Conservation (phyloP, 495 filamentous ascomycete genomes). For the Penicillium simplicissimum region DNA sequence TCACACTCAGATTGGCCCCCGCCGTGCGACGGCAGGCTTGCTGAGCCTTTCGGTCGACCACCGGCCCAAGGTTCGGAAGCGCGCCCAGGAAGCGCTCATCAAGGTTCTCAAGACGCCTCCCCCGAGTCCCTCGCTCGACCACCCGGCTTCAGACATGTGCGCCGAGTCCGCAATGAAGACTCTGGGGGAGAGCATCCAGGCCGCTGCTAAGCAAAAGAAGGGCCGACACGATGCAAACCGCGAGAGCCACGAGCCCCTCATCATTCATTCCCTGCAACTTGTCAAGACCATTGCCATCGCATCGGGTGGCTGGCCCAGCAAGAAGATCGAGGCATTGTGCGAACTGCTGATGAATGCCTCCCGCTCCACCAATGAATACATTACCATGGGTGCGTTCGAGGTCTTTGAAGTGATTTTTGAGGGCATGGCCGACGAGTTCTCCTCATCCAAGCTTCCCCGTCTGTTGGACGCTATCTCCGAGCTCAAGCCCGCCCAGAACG, state of each 20-base stretch:
- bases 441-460: slow-evolving; percentile 83
- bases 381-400: slow-evolving; percentile 93
- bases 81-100: slow-evolving; percentile 85
- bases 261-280: slow-evolving; percentile 89
- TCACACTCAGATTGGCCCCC: slow-evolving; percentile 80
- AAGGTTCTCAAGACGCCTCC: slow-evolving; percentile 81
- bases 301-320: slow-evolving; percentile 94
- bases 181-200: slow-evolving; percentile 66
- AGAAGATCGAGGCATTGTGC: slow-evolving; percentile 88
- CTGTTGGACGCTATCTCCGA: slow-evolving; percentile 86
- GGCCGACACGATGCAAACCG: slow-evolving; percentile 45
- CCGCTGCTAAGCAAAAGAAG: slow-evolving; percentile 67
- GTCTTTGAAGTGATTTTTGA: slow-evolving; percentile 96
- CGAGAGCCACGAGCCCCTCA: slow-evolving; percentile 69
- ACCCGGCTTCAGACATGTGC: slow-evolving; percentile 94
- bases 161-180: slow-evolving; percentile 82
- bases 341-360: slow-evolving; percentile 87
- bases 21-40: slow-evolving; percentile 84
- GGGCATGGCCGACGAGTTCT: slow-evolving; percentile 81
- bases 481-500: slow-evolving; percentile 83
- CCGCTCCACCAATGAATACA: slow-evolving; percentile 83
- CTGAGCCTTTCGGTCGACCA: slow-evolving; percentile 81
- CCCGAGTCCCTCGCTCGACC: slow-evolving; percentile 86
- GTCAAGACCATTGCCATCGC: slow-evolving; percentile 83
- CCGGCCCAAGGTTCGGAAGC: slow-evolving; percentile 91